Conservation (phyloP, 1,284 basidiomycete species). For the Ganoderma lucidum region DNA sequence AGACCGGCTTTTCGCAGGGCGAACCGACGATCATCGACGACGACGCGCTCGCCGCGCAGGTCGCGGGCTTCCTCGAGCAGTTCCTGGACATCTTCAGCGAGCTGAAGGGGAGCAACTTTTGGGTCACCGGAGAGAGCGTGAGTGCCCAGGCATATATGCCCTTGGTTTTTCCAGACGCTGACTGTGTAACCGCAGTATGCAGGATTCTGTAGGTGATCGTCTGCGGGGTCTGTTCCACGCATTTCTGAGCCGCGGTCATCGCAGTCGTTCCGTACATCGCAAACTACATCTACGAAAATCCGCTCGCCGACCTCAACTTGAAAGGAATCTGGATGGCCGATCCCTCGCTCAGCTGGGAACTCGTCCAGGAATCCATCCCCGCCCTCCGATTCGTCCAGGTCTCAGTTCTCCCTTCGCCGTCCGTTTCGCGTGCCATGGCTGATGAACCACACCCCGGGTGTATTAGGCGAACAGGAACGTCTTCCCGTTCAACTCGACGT, state of each 20-base stretch:
- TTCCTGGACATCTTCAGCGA: constrained; percentile 49
- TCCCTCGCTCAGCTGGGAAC: constrained; percentile 46
- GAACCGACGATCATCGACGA: constrained; percentile 45
- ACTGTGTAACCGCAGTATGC: constrained; percentile 40
- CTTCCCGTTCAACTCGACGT: constrained; percentile 51
- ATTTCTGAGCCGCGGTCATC: not conserved
- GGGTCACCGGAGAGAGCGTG: constrained; percentile 46
- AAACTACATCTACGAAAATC: constrained; percentile 49
- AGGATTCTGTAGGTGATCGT: constrained; percentile 43
- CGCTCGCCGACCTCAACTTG: constrained; percentile 44
- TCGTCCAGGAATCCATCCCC: constrained; percentile 49
- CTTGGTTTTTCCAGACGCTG: constrained; percentile 28
- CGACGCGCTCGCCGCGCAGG: constrained; percentile 47
- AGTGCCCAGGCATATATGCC: constrained; percentile 39
- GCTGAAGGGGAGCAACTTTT: constrained; percentile 49
- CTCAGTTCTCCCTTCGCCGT: constrained; percentile 4
- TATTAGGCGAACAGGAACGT: constrained; percentile 57
- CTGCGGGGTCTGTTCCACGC: not conserved
- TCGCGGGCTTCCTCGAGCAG: constrained; percentile 48
- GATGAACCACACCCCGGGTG: not conserved
- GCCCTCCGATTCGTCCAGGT: constrained; percentile 47
- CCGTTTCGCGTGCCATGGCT: not conserved
- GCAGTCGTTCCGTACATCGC: constrained; percentile 51
- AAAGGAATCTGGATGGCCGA: constrained; percentile 51
- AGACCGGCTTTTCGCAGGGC: constrained; percentile 48